Evolutionary conservation across 2,329 filamentous ascomycete species (phyloP).

Genomic region (Taxawa tesnikishii): DNA sequence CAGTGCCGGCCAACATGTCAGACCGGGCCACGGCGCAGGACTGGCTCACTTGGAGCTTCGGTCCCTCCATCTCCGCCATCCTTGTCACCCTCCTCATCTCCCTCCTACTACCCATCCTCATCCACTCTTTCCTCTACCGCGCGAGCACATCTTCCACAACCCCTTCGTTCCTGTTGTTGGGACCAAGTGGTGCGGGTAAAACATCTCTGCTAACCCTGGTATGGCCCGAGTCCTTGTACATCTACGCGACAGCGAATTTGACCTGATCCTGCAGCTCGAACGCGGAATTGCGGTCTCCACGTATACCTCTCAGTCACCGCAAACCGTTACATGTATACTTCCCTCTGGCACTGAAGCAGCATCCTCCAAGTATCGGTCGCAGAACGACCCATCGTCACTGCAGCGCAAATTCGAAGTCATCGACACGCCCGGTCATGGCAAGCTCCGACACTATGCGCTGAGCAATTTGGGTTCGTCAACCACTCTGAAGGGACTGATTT

Average conservation of each 20-base stretch:
- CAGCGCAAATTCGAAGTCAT: constrained; percentile 63
- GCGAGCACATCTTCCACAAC: constrained; percentile 52
- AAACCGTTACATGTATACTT: constrained; percentile 43
- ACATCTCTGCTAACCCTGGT: constrained; percentile 75
- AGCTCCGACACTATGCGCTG: constrained; percentile 64
- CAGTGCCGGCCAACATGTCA: not conserved
- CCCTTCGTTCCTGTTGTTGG: constrained; percentile 69
- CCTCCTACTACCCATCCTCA: constrained; percentile 59
- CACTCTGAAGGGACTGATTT: constrained; percentile 63
- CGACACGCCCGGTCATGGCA: constrained; percentile 93
- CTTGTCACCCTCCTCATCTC: constrained; percentile 58
- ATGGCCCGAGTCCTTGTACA: too few species aligned
- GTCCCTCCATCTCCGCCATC: constrained; percentile 38
- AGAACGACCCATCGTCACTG: constrained; percentile 47
- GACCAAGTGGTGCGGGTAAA: constrained; percentile 75
- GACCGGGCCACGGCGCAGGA: constrained; percentile 8
- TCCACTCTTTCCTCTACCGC: constrained; percentile 65
- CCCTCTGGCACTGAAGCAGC: constrained; percentile 38
- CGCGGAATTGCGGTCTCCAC: constrained; percentile 43
- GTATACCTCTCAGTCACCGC: constrained; percentile 51
- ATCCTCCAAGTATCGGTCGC: constrained; percentile 52
- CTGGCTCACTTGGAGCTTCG: constrained; percentile 35
- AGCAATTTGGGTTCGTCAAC: constrained; percentile 32
- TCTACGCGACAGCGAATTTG: too few species aligned
- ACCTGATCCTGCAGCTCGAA: constrained; percentile 32